Conservation (phyloP, 2,329 filamentous ascomycete genomes). For the Nemania abortiva region DNA sequence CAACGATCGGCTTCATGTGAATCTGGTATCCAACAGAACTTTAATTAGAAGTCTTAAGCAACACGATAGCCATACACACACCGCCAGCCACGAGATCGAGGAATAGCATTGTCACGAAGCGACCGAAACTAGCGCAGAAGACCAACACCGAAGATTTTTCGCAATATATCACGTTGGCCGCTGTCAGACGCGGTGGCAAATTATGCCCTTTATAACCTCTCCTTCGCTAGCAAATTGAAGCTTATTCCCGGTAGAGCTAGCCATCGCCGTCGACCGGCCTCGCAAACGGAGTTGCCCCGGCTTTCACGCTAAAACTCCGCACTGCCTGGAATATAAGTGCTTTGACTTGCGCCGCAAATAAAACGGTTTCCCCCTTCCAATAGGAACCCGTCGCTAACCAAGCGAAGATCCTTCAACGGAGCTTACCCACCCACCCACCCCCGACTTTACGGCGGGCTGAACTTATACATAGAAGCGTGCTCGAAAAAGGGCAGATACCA, state of each 20-base stretch:
- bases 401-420: slow-evolving; percentile 10
- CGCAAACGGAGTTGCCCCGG: not conserved
- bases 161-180: too few species aligned
- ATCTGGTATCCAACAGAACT: too few species aligned
- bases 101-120: too few species aligned
- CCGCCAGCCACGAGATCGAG: too few species aligned
- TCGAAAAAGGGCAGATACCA: slow-evolving; percentile 22
- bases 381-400: slow-evolving; percentile 17
- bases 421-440: slow-evolving; percentile 1
- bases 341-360: not conserved
- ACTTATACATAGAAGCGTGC: slow-evolving; percentile 20
- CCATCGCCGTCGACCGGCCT: not conserved
- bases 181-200: not conserved
- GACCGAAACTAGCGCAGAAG: too few species aligned
- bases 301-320: slow-evolving; percentile 15
- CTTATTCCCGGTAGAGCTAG: not conserved
- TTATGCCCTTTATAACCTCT: not conserved
- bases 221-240: not conserved
- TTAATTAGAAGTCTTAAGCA: too few species aligned
- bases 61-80: too few species aligned
- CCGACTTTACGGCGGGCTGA: not conserved
- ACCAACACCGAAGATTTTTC: too few species aligned
- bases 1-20: too few species aligned
- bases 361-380: slow-evolving; percentile 6
- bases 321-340: not conserved